phyloP scores from a whole-genome alignment of 257 asterid genomes.

The Scutellaria minor region DNA sequence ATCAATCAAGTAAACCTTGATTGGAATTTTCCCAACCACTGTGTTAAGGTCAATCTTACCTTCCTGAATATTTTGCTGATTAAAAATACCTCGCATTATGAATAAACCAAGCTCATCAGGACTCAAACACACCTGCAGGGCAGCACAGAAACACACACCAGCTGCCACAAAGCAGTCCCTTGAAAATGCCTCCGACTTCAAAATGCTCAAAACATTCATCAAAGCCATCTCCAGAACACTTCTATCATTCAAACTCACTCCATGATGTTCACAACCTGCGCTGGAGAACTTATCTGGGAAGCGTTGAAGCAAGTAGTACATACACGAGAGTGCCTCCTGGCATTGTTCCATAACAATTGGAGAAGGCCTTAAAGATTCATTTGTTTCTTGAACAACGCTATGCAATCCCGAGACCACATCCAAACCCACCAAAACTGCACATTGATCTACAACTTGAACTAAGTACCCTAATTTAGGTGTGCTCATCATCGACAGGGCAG shows the following conservation, averaged over 20 bases:
- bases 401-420: constrained; percentile 76
- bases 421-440: constrained; percentile 71
- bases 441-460: constrained; percentile 77
- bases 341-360: constrained; percentile 95
- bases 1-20: constrained; percentile 56
- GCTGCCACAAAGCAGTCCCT: constrained; percentile 98
- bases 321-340: constrained; percentile 94
- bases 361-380: constrained; percentile 76
- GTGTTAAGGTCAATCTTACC: constrained; percentile 39
- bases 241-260: constrained; percentile 20
- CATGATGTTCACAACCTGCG: constrained; percentile 29
- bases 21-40: constrained; percentile 55
- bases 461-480: constrained; percentile 84
- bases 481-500: constrained; percentile 88
- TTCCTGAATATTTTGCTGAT: constrained; percentile 49
- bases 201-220: constrained; percentile 56
- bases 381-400: constrained; percentile 59
- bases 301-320: constrained; percentile 91
- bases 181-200: constrained; percentile 72
- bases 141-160: constrained; percentile 88
- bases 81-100: constrained; percentile 71
- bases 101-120: constrained; percentile 68
- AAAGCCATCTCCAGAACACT: constrained; percentile 58
- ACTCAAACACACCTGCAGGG: constrained; percentile 77
- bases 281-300: constrained; percentile 62